phyloP scores from a whole-genome alignment of 225 moss, liverwort and hornwort species.

The Pleurozium schreberi region DNA sequence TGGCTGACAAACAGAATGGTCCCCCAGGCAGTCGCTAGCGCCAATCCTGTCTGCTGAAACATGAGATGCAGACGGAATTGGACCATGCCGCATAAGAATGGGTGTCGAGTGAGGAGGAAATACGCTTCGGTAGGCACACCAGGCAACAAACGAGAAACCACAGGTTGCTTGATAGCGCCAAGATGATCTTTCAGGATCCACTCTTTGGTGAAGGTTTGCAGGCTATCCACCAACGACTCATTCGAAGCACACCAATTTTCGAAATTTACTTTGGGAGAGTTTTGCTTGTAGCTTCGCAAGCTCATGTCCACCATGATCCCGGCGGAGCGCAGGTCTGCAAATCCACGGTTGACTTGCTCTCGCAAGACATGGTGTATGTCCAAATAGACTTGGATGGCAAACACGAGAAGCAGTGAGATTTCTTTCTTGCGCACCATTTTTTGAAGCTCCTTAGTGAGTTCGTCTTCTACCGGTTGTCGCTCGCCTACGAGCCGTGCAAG shows the following conservation, averaged over 20 bases:
- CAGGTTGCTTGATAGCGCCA: background rate
- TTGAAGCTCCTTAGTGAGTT: background rate
- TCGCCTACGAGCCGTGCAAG: background rate
- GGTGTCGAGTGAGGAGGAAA: background rate
- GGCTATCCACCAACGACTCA: background rate
- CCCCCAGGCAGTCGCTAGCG: background rate
- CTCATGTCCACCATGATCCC: background rate
- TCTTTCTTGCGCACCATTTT: background rate
- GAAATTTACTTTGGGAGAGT: background rate
- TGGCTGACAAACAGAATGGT: background rate
- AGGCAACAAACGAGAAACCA: background rate
- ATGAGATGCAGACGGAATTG: background rate
- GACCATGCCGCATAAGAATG: background rate
- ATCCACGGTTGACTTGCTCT: background rate
- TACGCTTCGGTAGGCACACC: background rate
- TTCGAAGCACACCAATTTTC: background rate
- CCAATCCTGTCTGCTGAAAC: background rate
- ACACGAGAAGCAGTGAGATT: background rate
- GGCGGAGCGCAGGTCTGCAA: background rate
- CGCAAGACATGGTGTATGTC: background rate
- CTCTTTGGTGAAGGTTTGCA: background rate
- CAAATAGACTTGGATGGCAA: background rate
- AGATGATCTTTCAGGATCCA: background rate
- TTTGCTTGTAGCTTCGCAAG: background rate
- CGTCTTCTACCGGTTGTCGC: background rate